Base-by-base conservation (phyloP, 2,329 filamentous ascomycete genomes). In the Aspergillaceae sp. region DNA sequence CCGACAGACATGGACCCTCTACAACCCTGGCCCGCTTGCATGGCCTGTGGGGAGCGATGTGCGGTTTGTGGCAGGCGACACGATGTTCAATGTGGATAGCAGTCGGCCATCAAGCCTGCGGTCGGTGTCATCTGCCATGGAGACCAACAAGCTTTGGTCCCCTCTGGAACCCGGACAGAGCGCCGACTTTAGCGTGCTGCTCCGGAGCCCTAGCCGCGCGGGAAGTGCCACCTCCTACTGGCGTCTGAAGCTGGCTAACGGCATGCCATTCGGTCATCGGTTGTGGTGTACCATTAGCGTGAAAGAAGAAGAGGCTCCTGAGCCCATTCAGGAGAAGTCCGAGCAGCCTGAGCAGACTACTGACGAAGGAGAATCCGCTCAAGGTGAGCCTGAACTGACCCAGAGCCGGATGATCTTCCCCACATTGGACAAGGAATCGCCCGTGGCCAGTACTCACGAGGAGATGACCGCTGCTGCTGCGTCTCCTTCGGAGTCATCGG, bases 261-360 rank as follows among this genome's bases (percentile, higher is more conserved):
- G 90, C 27, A 74, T 78, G 53, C 85, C 87, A 53, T 96, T 97
- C 54, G 92, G 92, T 35, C 87, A 96, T 71, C 86, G 89, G 60
- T 75, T 98, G 41, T 98, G 91, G 91, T 96, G 91, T 63, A 89
- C 97, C 55, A 80, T 98, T 52, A 78, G 80, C 43, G 87, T 96
- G 47, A 55, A 62, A 53, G 57, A 51, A 3, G 10, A 52, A 45
- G 37, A 44, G 41, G 26, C 26, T 11, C 26, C 36, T 9, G 30
- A 3, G 30, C 30, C 30, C 8, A 9, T 32, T 38, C 19, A 38
- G 11, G 26, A 38, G 26, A 2, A 26, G 36, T 19, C 4, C 11
- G 36, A 38, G 19, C 11, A 38, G 26, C 11, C 26, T 6, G 27
- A 38, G 11, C 36, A 38, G 19, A 5, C 11, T 8, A 19, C 26